Base-by-base conservation (phyloP, 805 yeast species). In the Kluyveromyces siamensis region DNA sequence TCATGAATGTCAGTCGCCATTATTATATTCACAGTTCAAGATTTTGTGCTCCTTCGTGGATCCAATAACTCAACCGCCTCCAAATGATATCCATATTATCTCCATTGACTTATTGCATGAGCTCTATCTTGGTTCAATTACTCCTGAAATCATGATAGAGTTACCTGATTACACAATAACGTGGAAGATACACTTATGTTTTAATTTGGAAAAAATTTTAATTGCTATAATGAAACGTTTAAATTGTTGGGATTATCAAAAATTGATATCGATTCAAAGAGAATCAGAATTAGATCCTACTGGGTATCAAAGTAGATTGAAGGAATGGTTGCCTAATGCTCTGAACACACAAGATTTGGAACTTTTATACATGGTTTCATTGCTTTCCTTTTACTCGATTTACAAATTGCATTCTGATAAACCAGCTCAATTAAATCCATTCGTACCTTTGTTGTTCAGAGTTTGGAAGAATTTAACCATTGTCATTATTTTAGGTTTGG, bases 61-160 rank as follows among this genome's bases (percentile, higher is more conserved):
- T 60, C 87, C 89, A 2, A 69, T 74, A 55, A 81, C 89, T 1
- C 87, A 83, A 55, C 89, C 93, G 0, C 73, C 75, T 27, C 85
- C 82, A 39, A 73, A 72, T 21, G 84, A 79, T 48, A 62, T 67
- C 11, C 66, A 70, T 47, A 67, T 80, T 1, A 67, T 81, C 16
- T 81, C 87, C 9, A 61, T 82, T 7, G 81, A 80, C 51, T 59
- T 73, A n/a, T 57, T 81, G 11, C 73, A 83, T 17, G 77, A 77
- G 51, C 53, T 80, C 44, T 65, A 79, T 21, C 61, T 80, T 8
- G 77, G 78, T 0, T 61, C 79, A 41, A 52, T 69, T 45, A 56
- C 54, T 11, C 59, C 59, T 4, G 49, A 54, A 21, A 62, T 68
- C 39, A 30, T 48, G 16, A 16, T 41, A 2, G 37, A 49, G 8